phyloP scores from a whole-genome alignment of 352 stramenopile species.

The Phytophthora syringae region DNA sequence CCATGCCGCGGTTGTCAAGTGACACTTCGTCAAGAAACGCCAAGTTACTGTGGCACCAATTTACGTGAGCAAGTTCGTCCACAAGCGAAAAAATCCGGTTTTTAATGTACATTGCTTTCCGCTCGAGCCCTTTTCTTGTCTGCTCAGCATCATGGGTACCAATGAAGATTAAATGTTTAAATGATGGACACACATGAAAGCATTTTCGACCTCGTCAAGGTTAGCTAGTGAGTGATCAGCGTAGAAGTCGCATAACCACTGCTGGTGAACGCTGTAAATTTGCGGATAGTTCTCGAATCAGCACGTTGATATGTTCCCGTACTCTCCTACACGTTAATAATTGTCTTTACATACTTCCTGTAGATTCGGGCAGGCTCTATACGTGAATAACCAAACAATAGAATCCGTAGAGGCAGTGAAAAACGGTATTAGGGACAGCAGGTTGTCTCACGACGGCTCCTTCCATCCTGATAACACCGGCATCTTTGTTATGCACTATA shows the following conservation, averaged over 20 bases:
- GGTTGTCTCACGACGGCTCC: neutral
- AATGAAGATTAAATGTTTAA: neutral
- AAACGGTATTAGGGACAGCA: neutral
- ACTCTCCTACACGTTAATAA: slow-evolving; percentile 4
- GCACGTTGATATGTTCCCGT: neutral
- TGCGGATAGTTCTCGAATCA: neutral
- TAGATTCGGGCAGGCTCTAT: slow-evolving; percentile 3
- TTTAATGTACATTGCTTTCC: neutral
- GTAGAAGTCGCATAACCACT: slow-evolving; percentile 9
- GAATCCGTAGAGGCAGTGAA: slow-evolving; percentile 3
- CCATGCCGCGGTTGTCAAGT: neutral
- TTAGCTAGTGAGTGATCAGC: neutral
- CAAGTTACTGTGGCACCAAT: neutral
- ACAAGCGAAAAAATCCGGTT: neutral
- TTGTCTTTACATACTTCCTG: neutral
- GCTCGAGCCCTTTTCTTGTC: neutral
- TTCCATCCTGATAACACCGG: neutral
- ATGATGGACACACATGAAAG: neutral
- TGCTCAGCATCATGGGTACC: neutral
- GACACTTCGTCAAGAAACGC: neutral
- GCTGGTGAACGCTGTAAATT: slow-evolving; percentile 1
- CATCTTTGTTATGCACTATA: neutral
- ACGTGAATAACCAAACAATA: slow-evolving; percentile 1
- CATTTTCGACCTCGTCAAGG: neutral
- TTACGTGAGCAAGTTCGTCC: neutral